Base-by-base conservation (phyloP, 768 basidiomycete species). In the Mycena filopes region DNA sequence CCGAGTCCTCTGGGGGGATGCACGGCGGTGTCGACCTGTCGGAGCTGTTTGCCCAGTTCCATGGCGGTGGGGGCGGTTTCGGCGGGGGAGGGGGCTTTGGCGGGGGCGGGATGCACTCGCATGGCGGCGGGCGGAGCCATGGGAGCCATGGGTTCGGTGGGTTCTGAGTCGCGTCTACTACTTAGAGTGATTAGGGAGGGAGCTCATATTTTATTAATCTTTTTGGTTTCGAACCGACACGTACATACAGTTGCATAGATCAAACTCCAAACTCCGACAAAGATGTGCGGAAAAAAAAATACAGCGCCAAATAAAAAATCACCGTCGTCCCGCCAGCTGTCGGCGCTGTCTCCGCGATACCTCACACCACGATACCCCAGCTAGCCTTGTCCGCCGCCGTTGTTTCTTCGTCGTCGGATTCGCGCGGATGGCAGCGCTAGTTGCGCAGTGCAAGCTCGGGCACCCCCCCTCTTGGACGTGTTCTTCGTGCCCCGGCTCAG, bases 21-120 rank as follows among this genome's bases (percentile, higher is more conserved):
- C 80, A 82, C 26, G 81, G 80, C 1, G 79, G 81, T 4, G 81
- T 83, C 40, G 89, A 92, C 73, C 60, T 92, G 4, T 82, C 89
- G 0, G 85, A 90, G 43, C 68, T 92, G 3, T 90, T 92, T 73
- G 81, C 88, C 1, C 86, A 89, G 65, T 89, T 91, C 74, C 82
- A 84, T 38, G 68, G 68, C 23, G 68, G 68, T 1, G 65, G 65
- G 1, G 79, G 77, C 5, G 75, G 76, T 1, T 71, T 69, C 48
- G 77, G 79, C 18, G 74, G 74, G 0, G 70, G 73, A 1, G 61
- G 61, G 3, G 60, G 60, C 11, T 63, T 63, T 15, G 45, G 43
- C 9, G 55, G 62, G 6, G 61, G 51, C 25, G 55, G 55, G 4
- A 41, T 54, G 50, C 49, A 58, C 28, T 65, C 56, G 10, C 55